phyloP scores from a whole-genome alignment of 495 filamentous ascomycete genomes.

The Platismatia glauca region DNA sequence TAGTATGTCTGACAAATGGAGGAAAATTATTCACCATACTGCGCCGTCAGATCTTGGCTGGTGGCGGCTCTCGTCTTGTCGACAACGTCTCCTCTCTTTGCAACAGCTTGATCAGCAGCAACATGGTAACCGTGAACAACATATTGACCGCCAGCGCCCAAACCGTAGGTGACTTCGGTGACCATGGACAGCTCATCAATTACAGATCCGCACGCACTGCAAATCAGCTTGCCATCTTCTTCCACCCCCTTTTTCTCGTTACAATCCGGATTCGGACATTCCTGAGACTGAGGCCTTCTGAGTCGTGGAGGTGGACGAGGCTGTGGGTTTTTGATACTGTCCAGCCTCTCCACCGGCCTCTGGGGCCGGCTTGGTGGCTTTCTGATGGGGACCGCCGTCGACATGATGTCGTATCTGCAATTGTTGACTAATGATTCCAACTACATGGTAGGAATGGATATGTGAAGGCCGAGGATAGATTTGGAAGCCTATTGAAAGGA shows the following conservation, averaged over 20 bases:
- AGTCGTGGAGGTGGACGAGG: conserved; percentile 16
- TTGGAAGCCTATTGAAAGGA: not conserved
- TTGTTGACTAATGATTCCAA: not conserved
- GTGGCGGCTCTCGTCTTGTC: conserved; percentile 45
- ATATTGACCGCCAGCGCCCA: conserved; percentile 71
- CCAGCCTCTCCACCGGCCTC: conserved; percentile 19
- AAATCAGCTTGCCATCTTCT: conserved; percentile 50
- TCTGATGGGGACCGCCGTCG: conserved; percentile 1
- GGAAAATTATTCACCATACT: conserved; percentile 39
- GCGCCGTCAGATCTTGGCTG: conserved; percentile 60
- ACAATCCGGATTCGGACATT: conserved; percentile 40
- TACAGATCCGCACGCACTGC: conserved; percentile 73
- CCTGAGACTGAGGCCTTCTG: not conserved
- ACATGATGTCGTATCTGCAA: not conserved
- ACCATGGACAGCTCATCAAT: conserved; percentile 80
- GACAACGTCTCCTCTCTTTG: conserved; percentile 48
- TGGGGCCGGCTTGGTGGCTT: conserved; percentile 13
- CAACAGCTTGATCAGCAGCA: conserved; percentile 67
- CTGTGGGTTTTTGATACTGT: conserved; percentile 25
- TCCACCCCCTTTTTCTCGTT: conserved; percentile 40
- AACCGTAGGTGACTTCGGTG: conserved; percentile 81
- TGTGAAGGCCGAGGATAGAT: not conserved
- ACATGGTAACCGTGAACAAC: conserved; percentile 86
- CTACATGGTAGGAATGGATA: not conserved
- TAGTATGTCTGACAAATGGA: not conserved